Percentiles rank a stretch among this genome's conserved stretches.
Evolutionary conservation across 2,329 filamentous ascomycete species (phyloP).

Genomic region (Fusarium bactridioides): DNA sequence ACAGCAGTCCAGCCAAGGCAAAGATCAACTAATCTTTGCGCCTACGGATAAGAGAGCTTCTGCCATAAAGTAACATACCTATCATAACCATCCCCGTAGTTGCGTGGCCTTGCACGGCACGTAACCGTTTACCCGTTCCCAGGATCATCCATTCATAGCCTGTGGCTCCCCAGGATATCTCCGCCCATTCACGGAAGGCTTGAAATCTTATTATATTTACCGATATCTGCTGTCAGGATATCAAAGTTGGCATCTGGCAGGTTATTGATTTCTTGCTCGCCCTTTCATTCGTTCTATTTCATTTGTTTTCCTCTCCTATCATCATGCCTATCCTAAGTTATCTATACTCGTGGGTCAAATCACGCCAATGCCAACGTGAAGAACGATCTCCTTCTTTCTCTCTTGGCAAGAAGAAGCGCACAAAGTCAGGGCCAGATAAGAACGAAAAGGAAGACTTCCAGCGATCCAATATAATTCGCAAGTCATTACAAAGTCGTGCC

Average conservation of each 20-base stretch:
- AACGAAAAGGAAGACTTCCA: constrained; percentile 48
- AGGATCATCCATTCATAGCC: constrained; percentile 27
- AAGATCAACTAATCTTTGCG: constrained; percentile 5
- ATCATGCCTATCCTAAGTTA: constrained; percentile 37
- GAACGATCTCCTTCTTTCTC: constrained; percentile 27
- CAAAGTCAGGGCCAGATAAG: constrained; percentile 19
- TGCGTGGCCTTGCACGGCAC: constrained; percentile 38
- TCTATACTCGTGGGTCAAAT: constrained; percentile 36
- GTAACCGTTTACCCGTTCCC: constrained; percentile 24
- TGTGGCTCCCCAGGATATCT: constrained; percentile 27
- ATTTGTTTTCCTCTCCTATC: neutral
- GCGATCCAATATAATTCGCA: constrained; percentile 53
- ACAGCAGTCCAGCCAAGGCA: neutral
- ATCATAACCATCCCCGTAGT: neutral
- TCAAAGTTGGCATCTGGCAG: neutral
- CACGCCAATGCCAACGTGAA: constrained; percentile 18
- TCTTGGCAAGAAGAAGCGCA: constrained; percentile 35
- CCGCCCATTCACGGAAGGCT: constrained; percentile 9
- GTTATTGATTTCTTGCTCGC: neutral
- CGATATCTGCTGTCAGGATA: neutral
- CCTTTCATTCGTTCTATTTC: constrained; percentile 1
- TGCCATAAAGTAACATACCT: constrained; percentile 1
- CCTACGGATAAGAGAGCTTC: constrained; percentile 10
- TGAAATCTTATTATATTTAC: constrained; percentile 13
- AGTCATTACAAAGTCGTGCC: constrained; percentile 50